These are phyloP conservation scores for Aspergillus pseudotamarii DNA, from an alignment of 2,329 filamentous ascomycete species.

Conservation along the genomic window DNA sequence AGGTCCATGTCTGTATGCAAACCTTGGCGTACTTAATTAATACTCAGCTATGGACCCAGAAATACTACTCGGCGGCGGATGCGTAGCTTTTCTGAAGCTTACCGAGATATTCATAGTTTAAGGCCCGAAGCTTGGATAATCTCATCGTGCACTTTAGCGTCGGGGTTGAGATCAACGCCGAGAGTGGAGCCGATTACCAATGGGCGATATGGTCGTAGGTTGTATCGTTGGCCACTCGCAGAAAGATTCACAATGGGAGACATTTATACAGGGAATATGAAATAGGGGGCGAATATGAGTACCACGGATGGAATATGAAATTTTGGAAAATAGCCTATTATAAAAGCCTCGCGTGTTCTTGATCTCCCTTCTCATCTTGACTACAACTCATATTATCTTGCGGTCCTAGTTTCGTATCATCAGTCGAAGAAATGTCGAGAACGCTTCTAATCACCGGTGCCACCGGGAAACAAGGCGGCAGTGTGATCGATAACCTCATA, in stretches of 20 bases:
- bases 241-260: not conserved
- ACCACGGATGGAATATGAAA: not conserved
- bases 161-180: not conserved
- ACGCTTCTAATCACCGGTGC: constrained; percentile 39
- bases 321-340: not conserved
- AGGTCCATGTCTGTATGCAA: too few relatives aligned
- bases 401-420: not conserved
- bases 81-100: not conserved
- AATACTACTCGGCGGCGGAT: too few relatives aligned
- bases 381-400: not conserved
- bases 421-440: too few relatives aligned
- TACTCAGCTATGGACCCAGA: too few relatives aligned
- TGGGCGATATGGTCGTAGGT: not conserved
- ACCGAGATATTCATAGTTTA: not conserved
- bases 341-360: not conserved
- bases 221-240: not conserved
- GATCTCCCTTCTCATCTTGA: not conserved
- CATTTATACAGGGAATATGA: not conserved
- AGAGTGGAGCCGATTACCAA: not conserved
- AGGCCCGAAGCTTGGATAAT: not conserved
- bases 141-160: constrained; percentile 14
- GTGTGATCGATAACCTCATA: constrained; percentile 37
- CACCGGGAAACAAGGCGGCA: constrained; percentile 47
- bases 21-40: too few relatives aligned
- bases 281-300: not conserved